Base-by-base conservation (phyloP, 345 rosid species). In the Lumnitzera racemosa region DNA sequence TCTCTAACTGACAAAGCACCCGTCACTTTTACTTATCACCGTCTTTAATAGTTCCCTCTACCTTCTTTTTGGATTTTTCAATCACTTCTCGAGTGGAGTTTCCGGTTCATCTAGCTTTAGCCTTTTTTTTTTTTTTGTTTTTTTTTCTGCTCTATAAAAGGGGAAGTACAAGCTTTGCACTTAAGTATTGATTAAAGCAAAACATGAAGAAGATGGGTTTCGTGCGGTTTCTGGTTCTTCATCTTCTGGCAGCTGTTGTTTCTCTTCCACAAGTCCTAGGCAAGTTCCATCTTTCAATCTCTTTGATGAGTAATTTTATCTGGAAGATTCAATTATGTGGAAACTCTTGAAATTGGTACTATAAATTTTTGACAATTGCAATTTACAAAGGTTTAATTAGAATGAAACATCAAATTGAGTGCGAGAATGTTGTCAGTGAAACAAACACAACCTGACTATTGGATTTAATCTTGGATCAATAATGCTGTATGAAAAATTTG, bases 181-280 rank as follows among this genome's bases (percentile, higher is more conserved):
- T 36, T 36, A 36, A 36, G 43, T 3, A 36, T 36, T 36, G 9
- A 36, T 7, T 36, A 36, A 36, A 36, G 10, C 9, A 9, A 9
- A 36, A 5, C 7, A 36, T 36, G 43, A 36, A 51, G 43, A 36
- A 51, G 49, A 76, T 68, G 73, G 71, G 52, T 13, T 13, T 50
- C 11, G 13, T 62, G n/a, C 49, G 7, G 7, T 7, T 36, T 36
- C 11, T 6, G 65, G 66, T 16, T 65, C 48, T 20, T 65, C 24
- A 23, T 60, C 47, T 58, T 23, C 71, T 61, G 4, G 63, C 71
- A 59, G 47, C 67, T 8, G 56, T 61, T 53, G 49, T 71, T 46
- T 61, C 80, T 0, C 24, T 41, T 17, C 67, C 61, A 41, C 41
- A 51, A 16, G 16, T 53, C 36, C 15, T 47, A 71, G 76, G 79